Percentiles rank a stretch among this genome's conserved stretches.
phyloP scores from a whole-genome alignment of 73 alveolate species.

The Uronychia binucleata region DNA sequence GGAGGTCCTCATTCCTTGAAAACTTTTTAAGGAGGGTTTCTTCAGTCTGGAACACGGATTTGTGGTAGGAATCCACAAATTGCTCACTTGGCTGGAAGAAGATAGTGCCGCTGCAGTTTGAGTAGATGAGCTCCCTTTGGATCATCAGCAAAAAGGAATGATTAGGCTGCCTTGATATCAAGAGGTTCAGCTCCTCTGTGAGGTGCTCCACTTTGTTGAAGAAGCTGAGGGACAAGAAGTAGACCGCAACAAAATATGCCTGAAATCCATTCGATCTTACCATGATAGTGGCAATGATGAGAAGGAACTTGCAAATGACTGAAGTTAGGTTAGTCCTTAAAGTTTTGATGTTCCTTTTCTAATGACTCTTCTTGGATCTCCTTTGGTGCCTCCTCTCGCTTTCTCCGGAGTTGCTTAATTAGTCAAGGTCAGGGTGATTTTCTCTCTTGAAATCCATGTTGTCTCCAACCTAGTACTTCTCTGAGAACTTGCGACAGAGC shows the following conservation, averaged over 20 bases:
- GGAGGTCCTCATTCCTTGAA: conserved; percentile 11
- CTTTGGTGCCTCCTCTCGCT: background rate
- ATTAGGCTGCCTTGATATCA: conserved; percentile 34
- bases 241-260: conserved; percentile 43
- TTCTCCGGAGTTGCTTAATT: background rate
- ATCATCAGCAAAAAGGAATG: conserved; percentile 26
- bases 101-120: conserved; percentile 30
- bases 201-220: conserved; percentile 28
- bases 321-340: background rate
- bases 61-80: conserved; percentile 23
- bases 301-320: background rate
- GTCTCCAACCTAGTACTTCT: background rate
- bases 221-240: conserved; percentile 22
- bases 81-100: background rate
- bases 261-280: background rate
- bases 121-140: conserved; percentile 40
- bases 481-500: conserved; percentile 36
- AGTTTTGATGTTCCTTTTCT: background rate
- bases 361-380: background rate
- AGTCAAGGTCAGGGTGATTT: background rate
- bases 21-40: conserved; percentile 31
- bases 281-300: background rate
- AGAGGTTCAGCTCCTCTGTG: conserved; percentile 23
- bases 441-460: background rate
- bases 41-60: conserved; percentile 31